Evolutionary conservation across 1,139 yeast species (phyloP), one percentile per base, ranked within the genome.

Genomic region (Debaryomyces nepalensis): DNA sequence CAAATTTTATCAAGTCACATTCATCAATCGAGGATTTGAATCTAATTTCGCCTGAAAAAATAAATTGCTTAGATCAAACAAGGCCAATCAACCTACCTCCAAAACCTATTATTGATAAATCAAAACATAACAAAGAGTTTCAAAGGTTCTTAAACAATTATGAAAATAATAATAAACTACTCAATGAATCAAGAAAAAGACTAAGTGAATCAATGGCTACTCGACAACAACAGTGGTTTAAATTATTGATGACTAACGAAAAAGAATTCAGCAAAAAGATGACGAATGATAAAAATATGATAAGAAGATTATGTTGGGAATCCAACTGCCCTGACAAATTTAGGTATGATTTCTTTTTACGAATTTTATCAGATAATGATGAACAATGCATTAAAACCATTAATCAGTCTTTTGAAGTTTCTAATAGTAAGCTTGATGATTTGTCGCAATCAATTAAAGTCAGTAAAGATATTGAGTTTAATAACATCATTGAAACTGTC

Each of bases 31-130:
- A 73, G 35, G 77, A 72, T 43, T 53, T 73, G 40, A 61, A 62
- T 32, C 58, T 72, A 29, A 61, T 73, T 4, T 70, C 76, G n/a
- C 67, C 66, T 1, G 78, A 73, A 47, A 73, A 73, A 41, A 57
- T 73, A 38, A 63, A 56, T 36, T 54, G 57, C 10, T 51, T 73
- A 16, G 77, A 73, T 51, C 77, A 71, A 51, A 63, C 75, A 3
- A 61, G 79, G 42, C 79, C 79, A 15, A 72, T 72, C 27, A 67
- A 73, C 48, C 57, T 73, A 29, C 79, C 79, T 14, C 79, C 79
- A 0, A 73, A 73, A 47, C 52, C 60, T 11, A 46, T 48, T 2
- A 45, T 46, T 21, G 79, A 73, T 47, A 69, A 63, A 36, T 50
- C 61, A 10, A 70, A 66, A 47, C 79, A 73, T 48, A 65, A 66